Evolutionary conservation across 495 filamentous ascomycete species (phyloP).

Genomic region (Annulohypoxylon bovei): DNA sequence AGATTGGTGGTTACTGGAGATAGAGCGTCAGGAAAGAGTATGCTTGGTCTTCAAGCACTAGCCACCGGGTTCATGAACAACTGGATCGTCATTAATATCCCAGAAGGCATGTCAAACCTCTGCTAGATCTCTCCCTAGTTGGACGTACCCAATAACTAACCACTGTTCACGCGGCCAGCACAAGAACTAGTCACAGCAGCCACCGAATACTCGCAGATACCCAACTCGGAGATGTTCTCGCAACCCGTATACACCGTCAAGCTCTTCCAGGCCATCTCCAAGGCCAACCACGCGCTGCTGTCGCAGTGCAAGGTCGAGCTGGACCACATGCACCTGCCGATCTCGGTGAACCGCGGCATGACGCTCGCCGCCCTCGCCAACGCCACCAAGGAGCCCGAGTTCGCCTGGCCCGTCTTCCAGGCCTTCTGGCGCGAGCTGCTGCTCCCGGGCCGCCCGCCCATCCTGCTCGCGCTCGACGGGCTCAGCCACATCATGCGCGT

Average conservation of each 20-base stretch:
- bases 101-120: constrained; percentile 73
- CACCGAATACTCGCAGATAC: constrained; percentile 80
- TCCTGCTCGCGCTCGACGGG: constrained; percentile 81
- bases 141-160: constrained; percentile 16
- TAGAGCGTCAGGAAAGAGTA: constrained; percentile 82
- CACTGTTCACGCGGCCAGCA: constrained; percentile 57
- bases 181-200: constrained; percentile 81
- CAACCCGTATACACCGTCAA: constrained; percentile 80
- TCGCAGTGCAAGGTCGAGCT: constrained; percentile 64
- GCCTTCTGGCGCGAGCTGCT: constrained; percentile 81
- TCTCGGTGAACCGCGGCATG: constrained; percentile 65
- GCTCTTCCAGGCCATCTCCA: constrained; percentile 73
- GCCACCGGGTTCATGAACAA: constrained; percentile 81
- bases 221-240: constrained; percentile 68
- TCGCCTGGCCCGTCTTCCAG: constrained; percentile 83
- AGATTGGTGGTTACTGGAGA: constrained; percentile 77
- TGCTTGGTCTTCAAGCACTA: constrained; percentile 85
- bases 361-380: constrained; percentile 74
- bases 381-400: constrained; percentile 76
- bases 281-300: constrained; percentile 77
- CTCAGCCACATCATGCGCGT: constrained; percentile 79
- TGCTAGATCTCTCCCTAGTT: neutral
- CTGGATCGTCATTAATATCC: constrained; percentile 89
- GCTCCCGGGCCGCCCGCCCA: constrained; percentile 74
- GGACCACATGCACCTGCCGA: constrained; percentile 67